phyloP scores from a whole-genome alignment of 371 early-diverging fungal genomes.

The Apophysomyces trapeziformis region DNA sequence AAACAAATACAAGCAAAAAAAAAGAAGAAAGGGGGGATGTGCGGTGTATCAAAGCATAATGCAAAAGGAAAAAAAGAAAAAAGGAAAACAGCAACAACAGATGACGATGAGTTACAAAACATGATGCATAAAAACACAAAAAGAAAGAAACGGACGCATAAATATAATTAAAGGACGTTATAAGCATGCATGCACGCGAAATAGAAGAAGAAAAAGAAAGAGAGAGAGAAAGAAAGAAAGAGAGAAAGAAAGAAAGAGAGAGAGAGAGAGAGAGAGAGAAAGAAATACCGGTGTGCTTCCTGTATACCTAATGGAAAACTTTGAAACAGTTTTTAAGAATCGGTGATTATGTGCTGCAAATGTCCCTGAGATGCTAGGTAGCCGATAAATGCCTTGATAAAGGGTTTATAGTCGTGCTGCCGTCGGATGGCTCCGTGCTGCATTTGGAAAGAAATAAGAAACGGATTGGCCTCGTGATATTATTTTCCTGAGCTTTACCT shows the following conservation, averaged over 20 bases:
- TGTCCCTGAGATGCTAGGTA: conserved; percentile 24
- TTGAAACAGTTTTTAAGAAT: conserved; percentile 9
- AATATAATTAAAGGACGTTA: conserved; percentile 1
- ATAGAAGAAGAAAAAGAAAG: conserved; percentile 12
- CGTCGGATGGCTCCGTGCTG: conserved; percentile 28
- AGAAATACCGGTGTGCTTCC: background rate
- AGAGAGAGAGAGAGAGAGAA: background rate
- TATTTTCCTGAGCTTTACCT: conserved; percentile 18
- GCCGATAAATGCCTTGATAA: conserved; percentile 28
- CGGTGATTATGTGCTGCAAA: conserved; percentile 22
- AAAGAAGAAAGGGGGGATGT: conserved; percentile 5
- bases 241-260: background rate
- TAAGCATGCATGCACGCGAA: conserved; percentile 13
- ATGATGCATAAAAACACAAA: conserved; percentile 10
- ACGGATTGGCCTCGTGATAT: background rate
- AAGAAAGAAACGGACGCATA: conserved; percentile 4
- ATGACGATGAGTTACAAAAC: background rate
- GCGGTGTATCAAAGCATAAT: background rate
- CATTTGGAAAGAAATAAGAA: background rate
- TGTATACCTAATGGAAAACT: background rate
- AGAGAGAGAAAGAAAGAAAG: background rate
- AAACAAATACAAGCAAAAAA: background rate
- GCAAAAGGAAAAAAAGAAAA: conserved; percentile 5
- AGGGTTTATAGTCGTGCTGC: conserved; percentile 32
- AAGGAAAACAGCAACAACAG: conserved; percentile 1